Conservation (phyloP, 441 rosid genomes). For the Syzygium syzygioides region DNA sequence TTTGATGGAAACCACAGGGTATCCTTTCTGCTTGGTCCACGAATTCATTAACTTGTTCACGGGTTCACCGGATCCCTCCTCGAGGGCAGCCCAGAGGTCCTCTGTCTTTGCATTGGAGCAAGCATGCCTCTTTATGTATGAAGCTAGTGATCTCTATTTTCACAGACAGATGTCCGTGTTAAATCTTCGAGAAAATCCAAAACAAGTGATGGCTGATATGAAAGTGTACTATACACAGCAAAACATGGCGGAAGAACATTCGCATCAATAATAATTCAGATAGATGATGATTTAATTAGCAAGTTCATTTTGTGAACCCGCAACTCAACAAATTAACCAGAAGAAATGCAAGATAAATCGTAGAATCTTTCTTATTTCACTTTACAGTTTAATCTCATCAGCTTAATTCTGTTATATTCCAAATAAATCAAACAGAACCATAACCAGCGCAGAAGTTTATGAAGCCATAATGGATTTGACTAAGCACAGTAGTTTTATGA, state of each 20-base stretch:
- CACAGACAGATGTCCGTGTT: neutral
- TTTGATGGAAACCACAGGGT: constrained; percentile 80
- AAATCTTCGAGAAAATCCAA: neutral
- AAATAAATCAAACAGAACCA: too few species aligned
- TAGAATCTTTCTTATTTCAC: neutral
- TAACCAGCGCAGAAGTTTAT: too few species aligned
- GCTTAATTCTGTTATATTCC: neutral
- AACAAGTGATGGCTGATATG: neutral
- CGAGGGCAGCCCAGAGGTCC: constrained; percentile 87
- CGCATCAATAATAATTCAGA: neutral
- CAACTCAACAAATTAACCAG: neutral
- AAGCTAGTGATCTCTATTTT: constrained; percentile 78
- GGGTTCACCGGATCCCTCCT: constrained; percentile 84
- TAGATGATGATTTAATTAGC: neutral
- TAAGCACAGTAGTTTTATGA: too few species aligned
- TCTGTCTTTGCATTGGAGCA: constrained; percentile 90
- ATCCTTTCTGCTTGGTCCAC: constrained; percentile 96
- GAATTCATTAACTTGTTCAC: constrained; percentile 85
- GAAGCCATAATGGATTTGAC: too few species aligned
- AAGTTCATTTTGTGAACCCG: neutral
- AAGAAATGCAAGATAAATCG: neutral
- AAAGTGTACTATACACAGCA: neutral
- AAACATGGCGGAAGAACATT: neutral
- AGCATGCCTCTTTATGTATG: constrained; percentile 69
- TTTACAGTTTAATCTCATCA: neutral